A percentile compares a stretch with the other conserved stretches of the same genome.
These are phyloP conservation scores for Xylaria scruposa DNA, from an alignment of 495 filamentous ascomycete species.

Conservation along the genomic window DNA sequence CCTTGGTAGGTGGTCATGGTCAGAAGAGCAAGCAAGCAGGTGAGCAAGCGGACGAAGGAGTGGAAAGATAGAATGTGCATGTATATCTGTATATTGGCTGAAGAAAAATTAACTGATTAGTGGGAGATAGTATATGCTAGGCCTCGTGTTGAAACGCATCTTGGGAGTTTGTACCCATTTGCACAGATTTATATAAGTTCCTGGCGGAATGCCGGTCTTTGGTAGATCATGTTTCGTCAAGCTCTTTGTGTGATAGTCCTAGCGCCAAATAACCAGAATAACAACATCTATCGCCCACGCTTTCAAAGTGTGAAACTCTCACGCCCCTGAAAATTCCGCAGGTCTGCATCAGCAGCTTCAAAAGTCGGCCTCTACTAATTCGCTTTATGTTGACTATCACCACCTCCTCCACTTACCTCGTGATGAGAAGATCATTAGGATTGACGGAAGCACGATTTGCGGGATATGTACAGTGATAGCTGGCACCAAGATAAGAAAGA, in stretches of 20 bases:
- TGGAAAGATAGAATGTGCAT: neutral
- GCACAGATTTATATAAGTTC: neutral
- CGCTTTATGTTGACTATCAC: no score
- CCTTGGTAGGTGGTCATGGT: neutral
- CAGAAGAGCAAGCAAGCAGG: neutral
- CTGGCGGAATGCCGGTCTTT: neutral
- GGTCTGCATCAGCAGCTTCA: no score
- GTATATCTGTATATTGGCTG: slow-evolving; percentile 20
- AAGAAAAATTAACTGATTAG: neutral
- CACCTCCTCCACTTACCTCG: no score
- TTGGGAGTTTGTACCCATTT: slow-evolving; percentile 5
- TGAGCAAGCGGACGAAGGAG: neutral
- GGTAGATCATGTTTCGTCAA: neutral
- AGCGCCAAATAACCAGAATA: no score
- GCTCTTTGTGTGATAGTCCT: neutral
- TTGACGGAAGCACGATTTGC: neutral
- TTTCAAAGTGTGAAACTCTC: no score
- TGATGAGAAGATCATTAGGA: no score
- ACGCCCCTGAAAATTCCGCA: no score
- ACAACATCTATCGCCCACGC: no score
- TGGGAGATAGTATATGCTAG: slow-evolving; percentile 7
- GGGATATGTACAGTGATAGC: neutral
- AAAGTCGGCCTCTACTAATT: no score
- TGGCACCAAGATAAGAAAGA: neutral
- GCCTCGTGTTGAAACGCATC: neutral